phyloP scores from a whole-genome alignment of 2,329 filamentous ascomycete species.

The Helicocarpus griseus region DNA sequence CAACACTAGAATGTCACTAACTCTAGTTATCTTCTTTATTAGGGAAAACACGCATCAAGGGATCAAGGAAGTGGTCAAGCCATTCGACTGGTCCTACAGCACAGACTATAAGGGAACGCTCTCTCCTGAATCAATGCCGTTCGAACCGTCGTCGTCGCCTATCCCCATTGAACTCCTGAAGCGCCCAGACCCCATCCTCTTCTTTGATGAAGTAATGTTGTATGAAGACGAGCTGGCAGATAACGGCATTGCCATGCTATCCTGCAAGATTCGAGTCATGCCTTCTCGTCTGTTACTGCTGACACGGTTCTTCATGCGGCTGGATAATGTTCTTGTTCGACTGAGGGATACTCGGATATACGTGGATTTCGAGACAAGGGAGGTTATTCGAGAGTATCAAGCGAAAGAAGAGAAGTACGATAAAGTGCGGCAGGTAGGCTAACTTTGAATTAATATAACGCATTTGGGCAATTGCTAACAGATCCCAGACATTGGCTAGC shows the following conservation, averaged over 20 bases:
- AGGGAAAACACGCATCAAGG: slow-evolving; percentile 72
- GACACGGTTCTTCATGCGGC: slow-evolving; percentile 77
- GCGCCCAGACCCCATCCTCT: slow-evolving; percentile 83
- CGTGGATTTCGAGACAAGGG: slow-evolving; percentile 70
- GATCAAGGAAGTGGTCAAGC: slow-evolving; percentile 88
- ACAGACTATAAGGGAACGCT: slow-evolving; percentile 71
- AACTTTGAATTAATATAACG: background rate
- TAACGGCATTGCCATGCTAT: slow-evolving; percentile 86
- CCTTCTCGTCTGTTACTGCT: slow-evolving; percentile 77
- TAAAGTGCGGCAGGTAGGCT: slow-evolving; percentile 58
- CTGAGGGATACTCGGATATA: slow-evolving; percentile 87
- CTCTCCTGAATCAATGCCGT: slow-evolving; percentile 22
- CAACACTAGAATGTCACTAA: background rate
- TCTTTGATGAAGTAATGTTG: slow-evolving; percentile 91
- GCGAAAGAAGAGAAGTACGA: slow-evolving; percentile 77
- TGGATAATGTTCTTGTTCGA: slow-evolving; percentile 81
- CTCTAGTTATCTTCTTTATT: slow-evolving; percentile 4
- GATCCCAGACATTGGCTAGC: slow-evolving; percentile 39
- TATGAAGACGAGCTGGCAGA: slow-evolving; percentile 98
- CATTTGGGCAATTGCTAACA: slow-evolving; percentile 7
- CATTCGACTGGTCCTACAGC: slow-evolving; percentile 97
- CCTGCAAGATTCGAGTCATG: slow-evolving; percentile 89
- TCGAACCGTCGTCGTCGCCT: slow-evolving; percentile 38
- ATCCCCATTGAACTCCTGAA: slow-evolving; percentile 83
- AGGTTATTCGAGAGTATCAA: slow-evolving; percentile 82